Percentiles rank a stretch among this genome's conserved stretches.
These are phyloP conservation scores for Nephelium lappaceum DNA, from an alignment of 345 rosid species.

Conservation along the genomic window DNA sequence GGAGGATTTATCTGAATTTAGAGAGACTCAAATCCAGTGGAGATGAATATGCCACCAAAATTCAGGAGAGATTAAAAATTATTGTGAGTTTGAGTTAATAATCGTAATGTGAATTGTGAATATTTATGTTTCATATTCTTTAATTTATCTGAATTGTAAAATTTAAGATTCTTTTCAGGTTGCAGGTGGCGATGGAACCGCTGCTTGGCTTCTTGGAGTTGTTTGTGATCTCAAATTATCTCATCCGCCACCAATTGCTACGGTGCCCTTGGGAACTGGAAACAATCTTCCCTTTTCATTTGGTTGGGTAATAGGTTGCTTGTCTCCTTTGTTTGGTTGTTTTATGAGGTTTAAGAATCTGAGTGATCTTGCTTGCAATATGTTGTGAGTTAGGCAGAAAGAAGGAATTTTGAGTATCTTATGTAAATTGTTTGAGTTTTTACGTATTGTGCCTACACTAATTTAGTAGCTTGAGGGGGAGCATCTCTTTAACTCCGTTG, in stretches of 20 bases:
- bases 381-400: not conserved
- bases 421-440: not conserved
- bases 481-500: not conserved
- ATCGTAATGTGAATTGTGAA: too few species aligned
- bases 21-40: conserved; percentile 55
- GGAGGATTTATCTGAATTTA: conserved; percentile 58
- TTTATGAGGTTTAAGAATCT: not conserved
- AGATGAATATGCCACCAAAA: conserved; percentile 43
- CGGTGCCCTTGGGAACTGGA: conserved; percentile 96
- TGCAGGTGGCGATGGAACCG: conserved; percentile 99
- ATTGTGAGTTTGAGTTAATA: conserved; percentile 53
- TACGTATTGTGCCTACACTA: not conserved
- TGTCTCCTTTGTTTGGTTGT: conserved; percentile 6
- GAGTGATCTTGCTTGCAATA: not conserved
- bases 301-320: conserved; percentile 71
- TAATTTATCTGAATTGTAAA: too few species aligned
- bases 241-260: conserved; percentile 90
- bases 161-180: conserved; percentile 44
- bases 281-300: conserved; percentile 94
- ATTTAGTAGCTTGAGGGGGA: conserved; percentile 2
- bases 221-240: conserved; percentile 84
- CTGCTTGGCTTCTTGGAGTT: conserved; percentile 98
- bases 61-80: conserved; percentile 59
- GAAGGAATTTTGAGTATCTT: not conserved
- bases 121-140: too few species aligned